Base-by-base conservation (phyloP, 805 yeast genomes). In the Monosporozyma yasuniensis region DNA sequence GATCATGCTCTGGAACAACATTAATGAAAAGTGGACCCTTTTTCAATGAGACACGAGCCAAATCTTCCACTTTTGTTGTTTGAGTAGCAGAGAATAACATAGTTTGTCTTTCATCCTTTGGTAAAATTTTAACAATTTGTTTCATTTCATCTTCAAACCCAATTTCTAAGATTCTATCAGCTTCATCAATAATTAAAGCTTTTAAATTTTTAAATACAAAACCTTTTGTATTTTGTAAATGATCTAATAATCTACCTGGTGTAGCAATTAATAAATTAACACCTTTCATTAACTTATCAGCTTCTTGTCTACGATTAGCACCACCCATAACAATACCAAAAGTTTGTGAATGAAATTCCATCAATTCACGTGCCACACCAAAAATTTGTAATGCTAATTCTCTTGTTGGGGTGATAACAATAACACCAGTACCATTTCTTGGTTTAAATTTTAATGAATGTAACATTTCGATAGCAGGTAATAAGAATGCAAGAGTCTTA, bases 61-160 rank as follows among this genome's bases (percentile, higher is more conserved):
- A 76, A 72, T 93, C 99, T 69, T 93, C 98, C 56, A 93, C 99
- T 71, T 95, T 93, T 39, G 98, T 93, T 28, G 99, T 93, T 70
- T 93, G 99, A 1, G 99, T 93, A 45, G 99, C 99, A n/a, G 98
- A 91, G 66, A 93, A 93, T 55, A 93, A 73, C 98, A 93, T 91
- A 39, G 96, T 78, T 69, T 93, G 99, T 71, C 99, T 84, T 56
- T 84, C 90, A 57, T 88, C 91, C 53, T 80, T 84, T 43, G 99
- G 99, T 61, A 93, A 74, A 55, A 95, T 87, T 69, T 84, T 87
- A 63, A 93, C 87, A 64, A 93, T 93, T 70, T 93, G 98, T 67
- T 79, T 85, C 98, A 93, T 93, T 73, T 93, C 99, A 59, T 95
- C 98, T 73, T 93, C 99, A 72, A 93, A 93, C 54, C 99, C 99